Conservation (phyloP, 2,329 filamentous ascomycete species). For the Venturiaceae sp. region DNA sequence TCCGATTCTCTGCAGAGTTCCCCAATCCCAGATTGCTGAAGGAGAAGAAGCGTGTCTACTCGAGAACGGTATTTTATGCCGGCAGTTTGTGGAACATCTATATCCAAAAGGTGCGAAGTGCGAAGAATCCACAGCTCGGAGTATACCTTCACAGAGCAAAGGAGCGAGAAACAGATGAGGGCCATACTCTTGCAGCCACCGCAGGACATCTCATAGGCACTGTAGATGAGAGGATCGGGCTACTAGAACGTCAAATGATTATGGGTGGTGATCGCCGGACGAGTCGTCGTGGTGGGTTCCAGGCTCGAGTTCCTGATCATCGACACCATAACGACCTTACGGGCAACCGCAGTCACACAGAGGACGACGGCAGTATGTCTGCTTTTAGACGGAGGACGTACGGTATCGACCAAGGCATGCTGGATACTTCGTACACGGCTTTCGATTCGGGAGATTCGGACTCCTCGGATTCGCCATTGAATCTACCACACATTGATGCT, state of each 20-base stretch:
- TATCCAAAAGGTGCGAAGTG: constrained; percentile 47
- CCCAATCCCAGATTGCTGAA: constrained; percentile 45
- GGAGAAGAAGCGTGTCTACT: constrained; percentile 50
- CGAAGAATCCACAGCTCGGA: constrained; percentile 46
- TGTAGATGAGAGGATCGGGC: constrained; percentile 44
- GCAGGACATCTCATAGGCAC: constrained; percentile 21
- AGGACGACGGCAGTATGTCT: constrained; percentile 22
- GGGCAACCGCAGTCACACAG: constrained; percentile 32
- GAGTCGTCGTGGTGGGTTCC: background rate
- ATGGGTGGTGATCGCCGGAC: constrained; percentile 18
- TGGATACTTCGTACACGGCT: constrained; percentile 6
- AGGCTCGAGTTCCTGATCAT: background rate
- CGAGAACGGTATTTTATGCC: constrained; percentile 49
- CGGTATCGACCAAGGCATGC: background rate
- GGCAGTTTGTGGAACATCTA: constrained; percentile 52
- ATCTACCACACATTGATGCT: background rate
- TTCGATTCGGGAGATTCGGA: constrained; percentile 3
- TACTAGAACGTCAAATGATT: constrained; percentile 43
- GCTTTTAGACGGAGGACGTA: constrained; percentile 1
- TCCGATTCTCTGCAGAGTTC: constrained; percentile 49
- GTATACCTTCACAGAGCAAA: constrained; percentile 51
- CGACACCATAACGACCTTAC: constrained; percentile 9
- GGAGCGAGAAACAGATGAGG: constrained; percentile 32
- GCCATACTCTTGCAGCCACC: constrained; percentile 28
- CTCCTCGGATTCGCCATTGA: background rate